These are phyloP conservation scores for Fusarium nematophilum DNA, from an alignment of 2,329 filamentous ascomycete species.

Conservation along the genomic window DNA sequence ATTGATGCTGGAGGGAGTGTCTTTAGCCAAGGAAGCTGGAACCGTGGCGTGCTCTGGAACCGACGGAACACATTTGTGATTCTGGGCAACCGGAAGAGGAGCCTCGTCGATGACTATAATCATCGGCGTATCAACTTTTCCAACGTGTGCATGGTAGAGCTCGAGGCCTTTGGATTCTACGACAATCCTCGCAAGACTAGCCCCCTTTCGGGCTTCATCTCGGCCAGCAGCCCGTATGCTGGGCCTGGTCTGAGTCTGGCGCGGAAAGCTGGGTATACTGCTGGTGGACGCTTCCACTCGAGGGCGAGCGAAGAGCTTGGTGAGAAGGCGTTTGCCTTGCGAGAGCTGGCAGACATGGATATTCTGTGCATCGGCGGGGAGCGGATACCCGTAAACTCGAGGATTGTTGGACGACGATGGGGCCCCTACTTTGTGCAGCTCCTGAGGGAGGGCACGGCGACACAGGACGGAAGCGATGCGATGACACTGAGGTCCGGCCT, in stretches of 20 bases:
- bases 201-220: slow-evolving; percentile 85
- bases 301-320: slow-evolving; percentile 87
- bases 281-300: slow-evolving; percentile 81
- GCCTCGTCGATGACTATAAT: slow-evolving; percentile 97
- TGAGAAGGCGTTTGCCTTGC: slow-evolving; percentile 79
- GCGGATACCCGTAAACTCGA: slow-evolving; percentile 92
- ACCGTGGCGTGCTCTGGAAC: slow-evolving; percentile 92
- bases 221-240: slow-evolving; percentile 78
- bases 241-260: slow-evolving; percentile 67
- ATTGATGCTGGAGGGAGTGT: slow-evolving; percentile 96
- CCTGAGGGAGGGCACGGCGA: slow-evolving; percentile 81
- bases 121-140: slow-evolving; percentile 97
- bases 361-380: slow-evolving; percentile 92
- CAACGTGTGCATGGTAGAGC: slow-evolving; percentile 95
- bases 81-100: slow-evolving; percentile 91
- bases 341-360: slow-evolving; percentile 97
- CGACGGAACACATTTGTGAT: slow-evolving; percentile 96
- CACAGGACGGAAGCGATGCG: slow-evolving; percentile 78
- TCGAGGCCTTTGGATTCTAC: slow-evolving; percentile 97
- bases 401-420: slow-evolving; percentile 88
- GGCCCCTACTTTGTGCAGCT: slow-evolving; percentile 96
- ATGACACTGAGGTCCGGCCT: slow-evolving; percentile 77
- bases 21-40: slow-evolving; percentile 98
- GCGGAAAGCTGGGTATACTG: slow-evolving; percentile 71
- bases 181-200: slow-evolving; percentile 87